Base-by-base conservation (phyloP, 305 asterid genomes). In the Fraxinus velutina region DNA sequence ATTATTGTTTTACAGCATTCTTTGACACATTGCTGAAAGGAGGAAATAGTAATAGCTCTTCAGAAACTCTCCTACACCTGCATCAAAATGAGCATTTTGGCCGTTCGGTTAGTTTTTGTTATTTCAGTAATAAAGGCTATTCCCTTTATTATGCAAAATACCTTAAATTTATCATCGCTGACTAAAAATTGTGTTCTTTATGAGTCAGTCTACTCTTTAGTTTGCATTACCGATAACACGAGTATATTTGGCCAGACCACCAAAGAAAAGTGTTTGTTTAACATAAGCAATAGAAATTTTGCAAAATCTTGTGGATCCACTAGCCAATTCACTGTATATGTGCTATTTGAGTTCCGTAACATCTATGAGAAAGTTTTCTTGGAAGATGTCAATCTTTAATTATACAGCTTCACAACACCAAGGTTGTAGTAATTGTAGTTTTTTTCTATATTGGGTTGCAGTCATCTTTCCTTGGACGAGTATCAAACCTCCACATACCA, bases 391-490 rank as follows among this genome's bases (percentile, higher is more conserved):
- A 29, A 64, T 64, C 34, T 57, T 47, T 78, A 42, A 36, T 55
- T 75, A 4, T 30, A 74, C 60, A 60, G 77, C 81, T 47, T 42
- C 32, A 44, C 32, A 57, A 68, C 34, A 24, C 29, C 78, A 2
- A 82, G 30, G 29, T 64, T 68, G 52, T 75, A 62, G 79, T 75
- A 42, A 79, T 21, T 66, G 33, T 71, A 39, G 1, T 15, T 79
- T 73, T 70, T 44, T 42, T 79, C 62, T 42, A 39, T 74, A 75
- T 79, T 47, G 24, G 81, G 22, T 27, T 89, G 88, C 91, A 93
- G 99, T 89, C 98, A 84, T 93, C 99, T 80, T 95, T 95, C 87
- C 89, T 91, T 68, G 95, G 97, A 22, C 94, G 96, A 77, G 85
- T 33, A 29, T 88, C 96, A 83, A 90, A 86, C 82, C 89, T 88